Evolutionary conservation across 2,329 filamentous ascomycete genomes (phyloP).

Genomic region (Phaeosphaeriaceae sp.): DNA sequence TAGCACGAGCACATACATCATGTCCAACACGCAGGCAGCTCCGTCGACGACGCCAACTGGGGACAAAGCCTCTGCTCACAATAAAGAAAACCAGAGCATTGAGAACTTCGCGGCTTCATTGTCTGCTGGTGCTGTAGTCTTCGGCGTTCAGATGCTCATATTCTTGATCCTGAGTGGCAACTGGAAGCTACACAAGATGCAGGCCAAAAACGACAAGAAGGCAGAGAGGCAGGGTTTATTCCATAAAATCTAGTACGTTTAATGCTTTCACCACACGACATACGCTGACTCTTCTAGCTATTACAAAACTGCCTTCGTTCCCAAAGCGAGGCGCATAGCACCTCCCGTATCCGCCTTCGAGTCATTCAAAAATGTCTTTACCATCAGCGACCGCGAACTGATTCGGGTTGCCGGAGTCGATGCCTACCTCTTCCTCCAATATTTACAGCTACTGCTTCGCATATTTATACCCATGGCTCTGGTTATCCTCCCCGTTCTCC

Average conservation of each 20-base stretch:
- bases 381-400: conserved; percentile 76
- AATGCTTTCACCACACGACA: background rate
- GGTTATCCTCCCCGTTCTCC: conserved; percentile 80
- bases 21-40: conserved; percentile 9
- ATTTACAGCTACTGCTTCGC: conserved; percentile 82
- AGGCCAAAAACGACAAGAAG: conserved; percentile 17
- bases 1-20: conserved; percentile 11
- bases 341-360: conserved; percentile 44
- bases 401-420: conserved; percentile 96
- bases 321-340: conserved; percentile 43
- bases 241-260: conserved; percentile 46
- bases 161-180: conserved; percentile 48
- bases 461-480: conserved; percentile 86
- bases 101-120: conserved; percentile 47
- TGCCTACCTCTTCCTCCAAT: conserved; percentile 96
- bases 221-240: conserved; percentile 44
- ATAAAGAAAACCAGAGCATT: conserved; percentile 40
- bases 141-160: conserved; percentile 41
- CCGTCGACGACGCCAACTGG: conserved; percentile 3
- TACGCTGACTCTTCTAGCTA: conserved; percentile 37
- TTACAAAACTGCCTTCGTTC: conserved; percentile 48
- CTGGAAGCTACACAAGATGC: conserved; percentile 41
- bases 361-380: conserved; percentile 61
- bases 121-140: conserved; percentile 43
- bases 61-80: conserved; percentile 18